phyloP scores from a whole-genome alignment of 148 eudicot genomes.

The Amaranthus hypochondriacus region DNA sequence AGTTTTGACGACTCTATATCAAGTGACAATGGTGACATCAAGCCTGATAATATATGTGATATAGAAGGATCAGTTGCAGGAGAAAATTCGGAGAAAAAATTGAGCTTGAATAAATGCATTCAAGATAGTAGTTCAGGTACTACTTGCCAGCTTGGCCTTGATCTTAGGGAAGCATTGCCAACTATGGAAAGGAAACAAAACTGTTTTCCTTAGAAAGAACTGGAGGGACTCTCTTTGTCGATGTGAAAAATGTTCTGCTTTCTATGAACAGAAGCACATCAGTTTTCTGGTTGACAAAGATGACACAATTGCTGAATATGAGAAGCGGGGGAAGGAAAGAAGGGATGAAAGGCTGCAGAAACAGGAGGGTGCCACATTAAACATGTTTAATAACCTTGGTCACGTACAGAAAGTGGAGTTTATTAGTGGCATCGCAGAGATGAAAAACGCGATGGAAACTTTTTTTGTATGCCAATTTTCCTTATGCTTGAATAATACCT shows the following conservation, averaged over 20 bases:
- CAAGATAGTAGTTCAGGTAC: constrained; percentile 37
- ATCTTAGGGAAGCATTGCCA: constrained; percentile 40
- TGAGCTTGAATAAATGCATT: constrained; percentile 26
- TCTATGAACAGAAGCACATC: constrained; percentile 51
- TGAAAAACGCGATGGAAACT: constrained; percentile 72
- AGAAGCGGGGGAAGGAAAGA: constrained; percentile 72
- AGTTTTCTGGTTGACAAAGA: constrained; percentile 74
- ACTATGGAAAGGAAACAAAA: constrained; percentile 34
- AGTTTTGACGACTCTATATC: constrained; percentile 20
- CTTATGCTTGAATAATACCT: not conserved
- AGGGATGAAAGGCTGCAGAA: constrained; percentile 79
- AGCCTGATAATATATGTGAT: constrained; percentile 25
- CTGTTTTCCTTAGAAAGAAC: constrained; percentile 63
- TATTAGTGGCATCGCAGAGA: constrained; percentile 75
- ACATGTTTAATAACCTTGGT: constrained; percentile 69
- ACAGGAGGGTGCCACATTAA: constrained; percentile 58
- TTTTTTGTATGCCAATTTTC: constrained; percentile 57
- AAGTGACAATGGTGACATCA: constrained; percentile 16
- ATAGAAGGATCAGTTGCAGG: constrained; percentile 26
- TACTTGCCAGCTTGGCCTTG: constrained; percentile 51
- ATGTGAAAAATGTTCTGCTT: constrained; percentile 56
- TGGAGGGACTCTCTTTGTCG: constrained; percentile 80
- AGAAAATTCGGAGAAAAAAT: constrained; percentile 25
- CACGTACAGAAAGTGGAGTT: constrained; percentile 91
- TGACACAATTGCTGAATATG: constrained; percentile 87